Base-by-base conservation (phyloP, 345 rosid species). In the Brassica rapa region DNA sequence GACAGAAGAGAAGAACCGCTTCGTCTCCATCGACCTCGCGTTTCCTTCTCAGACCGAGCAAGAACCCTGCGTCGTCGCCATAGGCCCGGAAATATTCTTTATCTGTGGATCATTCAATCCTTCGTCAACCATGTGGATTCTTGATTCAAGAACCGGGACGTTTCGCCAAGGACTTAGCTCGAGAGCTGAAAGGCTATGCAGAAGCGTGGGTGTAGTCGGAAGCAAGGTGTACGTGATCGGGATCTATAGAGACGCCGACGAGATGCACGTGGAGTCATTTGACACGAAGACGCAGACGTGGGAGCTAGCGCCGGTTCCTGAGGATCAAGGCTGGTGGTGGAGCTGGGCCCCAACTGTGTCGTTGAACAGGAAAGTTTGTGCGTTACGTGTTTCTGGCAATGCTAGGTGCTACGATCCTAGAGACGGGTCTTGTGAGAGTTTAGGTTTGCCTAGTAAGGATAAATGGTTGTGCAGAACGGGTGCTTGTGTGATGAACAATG, bases 361-460 rank as follows among this genome's bases (percentile, higher is more conserved):
- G 1, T 4, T 56, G 0, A 64, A 37, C 29, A 24, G 55, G 9
- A 74, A 74, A 53, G 57, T 74, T 55, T 74, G 4, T 4, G 59
- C 15, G 27, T 39, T 57, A 11, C 0, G 0, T 1, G 4, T 0
- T 39, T 0, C 0, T 10, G 0, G 1, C 3, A 23, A 9, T 16
- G 30, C 2, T 66, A 2, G 0, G 41, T 15, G 19, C 37, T 75
- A 75, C 14, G 78, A 75, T 56, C 11, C 72, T 15, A 75, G 21
- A 37, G 72, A 66, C 27, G 72, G 70, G 68, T 75, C 66, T 66
- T 75, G 59, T 2, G 66, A 11, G 43, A 56, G 2, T 3, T 15
- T 5, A 15, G n/a, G 12, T 8, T 23, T 66, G 57, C 10, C 56
- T 8, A 8, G 14, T 41, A 4, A 24, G 4, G 29, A 27, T 12